Base-by-base conservation (phyloP, 1,284 basidiomycete genomes). In the Agroathelia rolfsii region DNA sequence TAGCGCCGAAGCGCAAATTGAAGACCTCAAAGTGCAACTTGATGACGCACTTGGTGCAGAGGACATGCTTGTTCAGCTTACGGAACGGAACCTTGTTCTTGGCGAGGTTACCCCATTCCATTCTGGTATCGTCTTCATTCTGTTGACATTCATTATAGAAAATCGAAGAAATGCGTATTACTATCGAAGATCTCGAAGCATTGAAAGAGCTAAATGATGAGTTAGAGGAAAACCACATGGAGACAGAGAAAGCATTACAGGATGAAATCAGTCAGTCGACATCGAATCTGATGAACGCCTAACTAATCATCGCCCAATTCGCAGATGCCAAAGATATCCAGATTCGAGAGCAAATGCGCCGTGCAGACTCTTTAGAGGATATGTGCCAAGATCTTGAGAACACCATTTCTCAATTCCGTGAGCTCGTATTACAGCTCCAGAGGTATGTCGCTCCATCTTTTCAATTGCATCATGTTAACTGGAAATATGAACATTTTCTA, bases 141-240 rank as follows among this genome's bases (percentile, higher is more conserved):
- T 22, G 26, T 22, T 47, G 20, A 28, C 9, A 4, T 17, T 15
- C 24, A 24, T n/a, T 13, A 20, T 50, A 86, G 87, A 94, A 86
- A 75, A 88, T 97, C 43, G 94, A 97, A 50, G 89, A 95, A 58
- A 92, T 97, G 82, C 74, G 84, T 4, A 81, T 87, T 35, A 87
- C 85, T 0, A 90, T 97, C 32, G 94, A 97, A 51, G 94, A 98
- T 50, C 74, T 96, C 10, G 94, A 98, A 51, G 79, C 93, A 9
- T 72, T 98, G 32, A 89, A 93, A 54, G 93, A 97, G 47, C 78
- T 99, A 35, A 90, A 82, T 42, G 94, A 98, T 45, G 95, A 99
- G 58, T 70, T 99, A 3, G 95, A 98, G 55, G 94, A 98, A 58
- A 90, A 87, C 48, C 94, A 98, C 46, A 55, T 88, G 5, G 94